phyloP scores from a whole-genome alignment of 2,329 filamentous ascomycete species.

The Herpotrichia juniperi region DNA sequence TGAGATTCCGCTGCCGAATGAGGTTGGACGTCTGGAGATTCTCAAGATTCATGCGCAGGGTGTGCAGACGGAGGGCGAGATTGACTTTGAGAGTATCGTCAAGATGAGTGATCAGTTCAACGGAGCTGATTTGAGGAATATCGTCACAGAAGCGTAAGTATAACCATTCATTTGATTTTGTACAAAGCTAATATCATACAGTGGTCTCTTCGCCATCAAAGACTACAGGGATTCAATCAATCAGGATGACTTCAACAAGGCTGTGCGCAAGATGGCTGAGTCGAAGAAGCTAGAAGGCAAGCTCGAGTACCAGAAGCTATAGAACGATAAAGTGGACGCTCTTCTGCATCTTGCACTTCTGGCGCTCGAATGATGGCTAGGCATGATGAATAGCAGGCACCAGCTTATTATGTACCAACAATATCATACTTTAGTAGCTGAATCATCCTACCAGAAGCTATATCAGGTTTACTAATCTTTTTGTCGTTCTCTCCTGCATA shows the following conservation, averaged over 20 bases:
- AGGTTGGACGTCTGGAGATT: constrained; percentile 94
- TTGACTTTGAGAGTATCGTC: constrained; percentile 98
- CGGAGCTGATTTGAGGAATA: constrained; percentile 94
- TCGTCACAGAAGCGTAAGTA: constrained; percentile 94
- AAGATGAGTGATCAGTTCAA: constrained; percentile 99
- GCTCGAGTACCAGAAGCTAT: constrained; percentile 96
- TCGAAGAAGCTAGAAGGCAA: constrained; percentile 99
- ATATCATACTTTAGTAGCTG: constrained; percentile 20
- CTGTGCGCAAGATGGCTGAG: constrained; percentile 95
- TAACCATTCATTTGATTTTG: background rate
- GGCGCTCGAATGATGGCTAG: constrained; percentile 20
- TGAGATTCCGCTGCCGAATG: constrained; percentile 95
- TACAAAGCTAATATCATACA: constrained; percentile 47
- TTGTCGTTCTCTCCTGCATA: too few relatives aligned
- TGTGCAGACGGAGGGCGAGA: constrained; percentile 89
- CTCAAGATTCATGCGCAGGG: constrained; percentile 93
- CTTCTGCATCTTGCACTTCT: background rate
- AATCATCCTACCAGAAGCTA: background rate
- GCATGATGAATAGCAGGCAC: constrained; percentile 21
- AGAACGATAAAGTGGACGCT: constrained; percentile 34
- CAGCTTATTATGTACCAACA: constrained; percentile 33
- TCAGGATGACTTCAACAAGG: constrained; percentile 99
- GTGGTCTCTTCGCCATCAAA: constrained; percentile 96
- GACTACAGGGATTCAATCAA: constrained; percentile 95
- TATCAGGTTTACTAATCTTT: too few relatives aligned